A percentile compares a stretch with the other conserved stretches of the same genome.
Evolutionary conservation across 345 rosid species (phyloP).

Genomic region (Ricinus communis): DNA sequence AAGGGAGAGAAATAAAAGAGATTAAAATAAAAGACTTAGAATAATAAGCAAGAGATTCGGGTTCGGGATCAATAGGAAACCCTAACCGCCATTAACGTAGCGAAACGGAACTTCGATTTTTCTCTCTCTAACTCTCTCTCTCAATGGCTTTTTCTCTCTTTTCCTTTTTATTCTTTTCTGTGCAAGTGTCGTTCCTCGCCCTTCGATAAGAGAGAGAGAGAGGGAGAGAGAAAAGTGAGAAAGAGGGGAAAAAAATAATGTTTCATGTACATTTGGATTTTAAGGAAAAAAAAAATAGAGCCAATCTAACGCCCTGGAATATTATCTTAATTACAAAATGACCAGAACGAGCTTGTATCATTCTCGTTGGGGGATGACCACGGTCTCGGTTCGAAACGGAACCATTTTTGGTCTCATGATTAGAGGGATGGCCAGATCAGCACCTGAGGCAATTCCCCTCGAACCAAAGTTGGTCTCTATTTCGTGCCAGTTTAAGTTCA

Average conservation of each 20-base stretch:
- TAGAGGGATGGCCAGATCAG: too few species aligned
- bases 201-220: constrained; percentile 30
- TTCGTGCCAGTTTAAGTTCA: too few species aligned
- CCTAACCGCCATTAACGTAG: constrained; percentile 59
- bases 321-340: constrained; percentile 12
- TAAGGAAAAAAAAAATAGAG: background rate
- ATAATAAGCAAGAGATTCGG: constrained; percentile 25
- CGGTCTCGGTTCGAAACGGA: too few species aligned
- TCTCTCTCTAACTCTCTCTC: constrained; percentile 28
- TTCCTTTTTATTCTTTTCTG: constrained; percentile 30
- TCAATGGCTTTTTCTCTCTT: constrained; percentile 9
- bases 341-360: constrained; percentile 7
- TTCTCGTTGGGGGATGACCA: background rate
- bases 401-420: too few species aligned
- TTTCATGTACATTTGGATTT: too few species aligned
- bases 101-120: constrained; percentile 31
- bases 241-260: background rate
- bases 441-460: too few species aligned
- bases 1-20: constrained; percentile 27
- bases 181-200: constrained; percentile 24
- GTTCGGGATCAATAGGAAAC: constrained; percentile 44
- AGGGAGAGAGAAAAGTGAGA: background rate
- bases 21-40: constrained; percentile 4
- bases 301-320: constrained; percentile 1
- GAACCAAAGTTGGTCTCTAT: too few species aligned